phyloP scores from a whole-genome alignment of 1,284 basidiomycete genomes.

The Crepidotus sp. region DNA sequence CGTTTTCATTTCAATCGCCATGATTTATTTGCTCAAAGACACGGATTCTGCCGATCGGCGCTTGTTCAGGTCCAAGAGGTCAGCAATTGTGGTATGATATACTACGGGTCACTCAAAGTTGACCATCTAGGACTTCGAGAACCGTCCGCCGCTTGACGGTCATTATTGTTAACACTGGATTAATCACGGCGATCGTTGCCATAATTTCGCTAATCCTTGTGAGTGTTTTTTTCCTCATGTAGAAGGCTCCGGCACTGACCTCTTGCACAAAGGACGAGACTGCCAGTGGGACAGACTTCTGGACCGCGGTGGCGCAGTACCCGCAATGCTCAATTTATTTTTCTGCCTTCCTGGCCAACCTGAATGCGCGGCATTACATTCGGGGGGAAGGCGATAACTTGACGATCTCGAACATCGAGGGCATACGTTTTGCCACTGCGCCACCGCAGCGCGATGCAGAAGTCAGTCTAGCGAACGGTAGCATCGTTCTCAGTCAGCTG shows the following conservation, averaged over 20 bases:
- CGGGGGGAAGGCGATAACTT: constrained; percentile 1
- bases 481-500: constrained; percentile 1
- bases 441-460: background rate
- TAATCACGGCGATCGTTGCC: constrained; percentile 6
- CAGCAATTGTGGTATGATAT: background rate
- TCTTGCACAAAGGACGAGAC: constrained; percentile 6
- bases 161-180: constrained; percentile 8
- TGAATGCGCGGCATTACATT: constrained; percentile 8
- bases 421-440: constrained; percentile 1
- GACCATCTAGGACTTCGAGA: constrained; percentile 2
- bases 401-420: constrained; percentile 8
- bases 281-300: constrained; percentile 10
- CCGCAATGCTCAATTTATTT: constrained; percentile 13
- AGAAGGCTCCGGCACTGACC: background rate
- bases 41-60: constrained; percentile 1
- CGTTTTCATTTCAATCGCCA: constrained; percentile 2
- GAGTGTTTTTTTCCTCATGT: background rate
- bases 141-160: constrained; percentile 9
- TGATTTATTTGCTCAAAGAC: constrained; percentile 8
- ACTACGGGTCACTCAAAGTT: background rate
- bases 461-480: background rate
- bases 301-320: constrained; percentile 11
- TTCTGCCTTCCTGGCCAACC: constrained; percentile 10
- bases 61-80: constrained; percentile 2
- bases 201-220: constrained; percentile 9